Percentiles rank a stretch among this genome's conserved stretches.
Conservation (phyloP, 2,329 filamentous ascomycete species). For the Aschersonia sp. region DNA sequence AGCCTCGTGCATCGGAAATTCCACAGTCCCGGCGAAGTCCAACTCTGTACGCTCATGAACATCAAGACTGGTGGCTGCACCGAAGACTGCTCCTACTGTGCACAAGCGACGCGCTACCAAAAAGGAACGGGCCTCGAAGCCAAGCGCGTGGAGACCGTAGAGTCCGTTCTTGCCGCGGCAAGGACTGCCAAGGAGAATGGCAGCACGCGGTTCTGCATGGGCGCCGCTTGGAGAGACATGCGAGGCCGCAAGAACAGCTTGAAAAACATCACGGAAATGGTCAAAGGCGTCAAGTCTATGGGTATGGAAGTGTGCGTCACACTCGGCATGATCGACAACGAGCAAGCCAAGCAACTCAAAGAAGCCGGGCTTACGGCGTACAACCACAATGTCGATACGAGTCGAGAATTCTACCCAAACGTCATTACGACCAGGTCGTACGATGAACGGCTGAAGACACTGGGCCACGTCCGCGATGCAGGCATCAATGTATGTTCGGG, state of each 20-base stretch:
- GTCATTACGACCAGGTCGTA: conserved; percentile 78
- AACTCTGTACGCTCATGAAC: conserved; percentile 92
- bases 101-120: conserved; percentile 69
- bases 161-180: conserved; percentile 67
- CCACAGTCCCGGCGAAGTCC: conserved; percentile 69
- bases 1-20: conserved; percentile 68
- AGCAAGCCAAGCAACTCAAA: conserved; percentile 70
- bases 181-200: conserved; percentile 67
- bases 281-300: conserved; percentile 63
- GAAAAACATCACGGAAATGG: conserved; percentile 76
- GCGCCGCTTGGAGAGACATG: conserved; percentile 90
- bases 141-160: conserved; percentile 64
- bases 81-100: conserved; percentile 88
- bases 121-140: conserved; percentile 67
- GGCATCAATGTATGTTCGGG: conserved; percentile 85
- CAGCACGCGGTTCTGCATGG: conserved; percentile 89
- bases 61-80: conserved; percentile 90
- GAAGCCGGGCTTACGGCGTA: conserved; percentile 78
- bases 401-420: conserved; percentile 72
- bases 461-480: conserved; percentile 67
- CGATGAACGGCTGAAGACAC: conserved; percentile 71
- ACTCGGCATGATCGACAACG: conserved; percentile 75
- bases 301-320: conserved; percentile 92
- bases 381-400: conserved; percentile 90
- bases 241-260: conserved; percentile 72